A percentile compares a stretch with the other conserved stretches of the same genome.
These are phyloP conservation scores for Castanea crenata DNA, from an alignment of 306 rosid species.

Conservation along the genomic window DNA sequence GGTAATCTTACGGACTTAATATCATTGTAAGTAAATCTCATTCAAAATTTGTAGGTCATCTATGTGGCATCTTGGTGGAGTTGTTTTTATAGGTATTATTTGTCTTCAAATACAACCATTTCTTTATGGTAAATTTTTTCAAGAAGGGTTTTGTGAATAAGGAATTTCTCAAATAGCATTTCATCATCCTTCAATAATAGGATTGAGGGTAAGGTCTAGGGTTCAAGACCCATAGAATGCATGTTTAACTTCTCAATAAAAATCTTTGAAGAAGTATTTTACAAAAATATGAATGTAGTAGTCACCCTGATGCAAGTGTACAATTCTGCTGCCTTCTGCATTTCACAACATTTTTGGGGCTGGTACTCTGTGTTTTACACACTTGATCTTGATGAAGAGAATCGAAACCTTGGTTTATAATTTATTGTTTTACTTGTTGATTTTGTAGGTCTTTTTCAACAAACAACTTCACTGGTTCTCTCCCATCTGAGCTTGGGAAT, in stretches of 20 bases:
- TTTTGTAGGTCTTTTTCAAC: conserved; percentile 46
- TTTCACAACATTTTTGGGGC: background rate
- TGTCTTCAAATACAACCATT: too few species aligned
- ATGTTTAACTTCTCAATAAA: too few species aligned
- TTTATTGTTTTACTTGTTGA: conserved; percentile 5
- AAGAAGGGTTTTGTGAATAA: too few species aligned
- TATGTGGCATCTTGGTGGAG: background rate
- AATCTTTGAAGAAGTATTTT: too few species aligned
- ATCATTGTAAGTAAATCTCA: conserved; percentile 41
- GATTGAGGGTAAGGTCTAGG: too few species aligned
- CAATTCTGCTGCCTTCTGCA: background rate
- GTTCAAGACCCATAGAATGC: too few species aligned
- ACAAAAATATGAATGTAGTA: background rate
- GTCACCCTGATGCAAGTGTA: background rate
- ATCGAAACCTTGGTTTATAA: background rate
- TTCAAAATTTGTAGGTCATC: background rate
- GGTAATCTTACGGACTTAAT: conserved; percentile 51
- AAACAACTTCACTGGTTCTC: conserved; percentile 74
- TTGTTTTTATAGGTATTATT: background rate
- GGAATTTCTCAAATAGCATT: too few species aligned
- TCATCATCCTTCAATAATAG: too few species aligned
- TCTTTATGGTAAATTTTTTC: too few species aligned
- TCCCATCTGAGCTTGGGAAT: conserved; percentile 35
- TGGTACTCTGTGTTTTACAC: too few species aligned
- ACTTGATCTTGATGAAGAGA: background rate